phyloP scores from a whole-genome alignment of 129 eudicot species.

The Escallonia rubra region DNA sequence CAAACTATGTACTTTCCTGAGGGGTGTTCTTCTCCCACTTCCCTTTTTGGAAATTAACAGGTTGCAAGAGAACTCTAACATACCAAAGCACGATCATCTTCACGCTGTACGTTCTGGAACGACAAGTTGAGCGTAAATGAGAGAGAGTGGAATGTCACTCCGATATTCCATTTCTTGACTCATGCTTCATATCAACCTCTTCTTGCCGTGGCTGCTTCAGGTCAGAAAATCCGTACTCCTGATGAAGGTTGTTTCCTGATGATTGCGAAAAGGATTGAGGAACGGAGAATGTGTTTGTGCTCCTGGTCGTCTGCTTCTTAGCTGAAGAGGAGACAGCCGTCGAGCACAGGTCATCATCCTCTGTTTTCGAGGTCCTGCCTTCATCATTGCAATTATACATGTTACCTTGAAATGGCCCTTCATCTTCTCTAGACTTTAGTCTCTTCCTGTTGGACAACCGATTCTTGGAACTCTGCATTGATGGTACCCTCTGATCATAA shows the following conservation, averaged over 20 bases:
- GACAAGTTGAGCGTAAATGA: too few relatives aligned
- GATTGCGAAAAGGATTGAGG: slow-evolving; percentile 31
- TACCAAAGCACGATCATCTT: too few relatives aligned
- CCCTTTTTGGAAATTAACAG: too few relatives aligned
- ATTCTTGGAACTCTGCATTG: slow-evolving; percentile 42
- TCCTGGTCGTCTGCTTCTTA: slow-evolving; percentile 55
- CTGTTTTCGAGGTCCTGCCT: slow-evolving; percentile 26
- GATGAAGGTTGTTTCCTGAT: background rate
- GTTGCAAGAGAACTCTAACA: too few relatives aligned
- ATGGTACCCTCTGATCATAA: slow-evolving; percentile 85
- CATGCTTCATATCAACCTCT: too few relatives aligned
- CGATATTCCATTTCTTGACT: too few relatives aligned
- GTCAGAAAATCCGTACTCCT: too few relatives aligned
- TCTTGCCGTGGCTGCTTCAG: too few relatives aligned
- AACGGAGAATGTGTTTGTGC: slow-evolving; percentile 38
- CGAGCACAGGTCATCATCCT: slow-evolving; percentile 83
- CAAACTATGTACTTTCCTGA: too few relatives aligned
- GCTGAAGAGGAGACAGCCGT: slow-evolving; percentile 88
- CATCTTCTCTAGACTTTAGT: slow-evolving; percentile 32
- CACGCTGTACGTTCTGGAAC: too few relatives aligned
- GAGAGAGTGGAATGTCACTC: too few relatives aligned
- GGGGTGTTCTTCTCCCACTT: too few relatives aligned
- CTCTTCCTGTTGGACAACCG: slow-evolving; percentile 39
- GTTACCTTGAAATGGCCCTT: slow-evolving; percentile 26
- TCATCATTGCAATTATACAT: slow-evolving; percentile 19